A percentile compares a stretch with the other conserved stretches of the same genome.
phyloP scores from a whole-genome alignment of 805 yeast species.

The Candida oleophila region DNA sequence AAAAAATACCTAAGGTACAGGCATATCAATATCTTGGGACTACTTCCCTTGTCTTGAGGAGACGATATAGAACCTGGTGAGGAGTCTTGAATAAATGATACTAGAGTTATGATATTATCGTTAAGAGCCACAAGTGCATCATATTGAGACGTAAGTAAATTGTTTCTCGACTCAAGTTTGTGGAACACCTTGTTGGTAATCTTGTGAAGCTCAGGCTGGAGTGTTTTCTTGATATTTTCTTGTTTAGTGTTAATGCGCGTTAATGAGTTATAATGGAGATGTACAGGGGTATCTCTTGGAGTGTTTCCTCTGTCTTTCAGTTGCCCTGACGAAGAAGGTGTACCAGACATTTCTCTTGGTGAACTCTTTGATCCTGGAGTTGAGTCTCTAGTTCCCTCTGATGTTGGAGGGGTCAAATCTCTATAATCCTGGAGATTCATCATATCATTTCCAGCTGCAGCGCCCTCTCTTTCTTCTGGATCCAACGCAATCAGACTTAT shows the following conservation, averaged over 20 bases:
- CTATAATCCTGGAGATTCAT: background rate
- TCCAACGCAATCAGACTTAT: constrained; percentile 29
- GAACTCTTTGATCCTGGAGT: background rate
- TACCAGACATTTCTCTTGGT: background rate
- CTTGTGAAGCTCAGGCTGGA: constrained; percentile 28
- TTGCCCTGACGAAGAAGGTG: background rate
- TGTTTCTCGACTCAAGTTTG: constrained; percentile 32
- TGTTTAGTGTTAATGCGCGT: constrained; percentile 14
- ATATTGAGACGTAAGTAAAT: constrained; percentile 31
- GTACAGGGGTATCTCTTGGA: background rate
- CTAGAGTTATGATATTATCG: constrained; percentile 26
- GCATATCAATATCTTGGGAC: constrained; percentile 29
- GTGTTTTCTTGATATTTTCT: constrained; percentile 13
- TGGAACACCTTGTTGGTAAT: constrained; percentile 42
- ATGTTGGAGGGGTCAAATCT: background rate
- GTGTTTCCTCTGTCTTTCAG: background rate
- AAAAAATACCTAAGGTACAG: constrained; percentile 40
- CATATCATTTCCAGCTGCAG: background rate
- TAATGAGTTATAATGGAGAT: constrained; percentile 3
- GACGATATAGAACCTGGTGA: constrained; percentile 3
- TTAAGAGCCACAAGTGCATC: constrained; percentile 39
- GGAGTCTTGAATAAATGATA: constrained; percentile 22
- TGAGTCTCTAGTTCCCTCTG: background rate
- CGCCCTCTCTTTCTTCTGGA: constrained; percentile 3
- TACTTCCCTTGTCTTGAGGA: constrained; percentile 8